Base-by-base conservation (phyloP, 1,139 yeast genomes). In the Candida sp. region DNA sequence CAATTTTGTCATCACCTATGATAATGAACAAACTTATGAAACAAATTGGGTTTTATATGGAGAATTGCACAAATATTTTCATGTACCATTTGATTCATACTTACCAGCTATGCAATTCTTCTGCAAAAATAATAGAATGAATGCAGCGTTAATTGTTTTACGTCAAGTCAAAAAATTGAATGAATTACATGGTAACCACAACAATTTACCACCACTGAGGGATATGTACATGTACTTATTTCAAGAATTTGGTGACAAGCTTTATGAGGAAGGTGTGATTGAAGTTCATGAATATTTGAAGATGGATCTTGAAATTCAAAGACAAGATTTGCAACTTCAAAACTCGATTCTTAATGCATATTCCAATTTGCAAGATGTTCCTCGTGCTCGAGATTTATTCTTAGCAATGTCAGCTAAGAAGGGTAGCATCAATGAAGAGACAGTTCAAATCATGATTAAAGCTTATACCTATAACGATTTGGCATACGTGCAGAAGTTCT, bases 391-490 rank as follows among this genome's bases (percentile, higher is more conserved):
- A 33, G 86, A 84, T 50, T 65, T 84, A 25, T 87, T 87, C 68
- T 66, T 82, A 33, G 68, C 82, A 38, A 73, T 82, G 55, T 59
- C 78, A 21, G 71, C 85, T 1, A 72, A 74, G 43, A 78, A 86
- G 1, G 67, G 68, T 40, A 68, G 75, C 5, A 69, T 84, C n/a
- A 78, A 86, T 53, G 79, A 82, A 46, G 84, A 83, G 33, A 81
- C 91, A 0, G 75, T 82, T n/a, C 77, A 82, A 39, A 82, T 84
- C 53, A 83, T 87, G 87, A 60, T 87, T 48, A 83, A 83, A 56
- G 77, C 86, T 0, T 73, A 81, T 46, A 82, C 89, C 7, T 77
- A 80, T 49, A 69, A 76, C 23, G 81, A 83, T 30, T 62, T 86
- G 46, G 67, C 72, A 5, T 81, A 82, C 46, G 88, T 84, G 4